A percentile compares a stretch with the other conserved stretches of the same genome.
These are phyloP conservation scores for Pelargonium citronellum DNA, from an alignment of 441 rosid species.

Conservation along the genomic window DNA sequence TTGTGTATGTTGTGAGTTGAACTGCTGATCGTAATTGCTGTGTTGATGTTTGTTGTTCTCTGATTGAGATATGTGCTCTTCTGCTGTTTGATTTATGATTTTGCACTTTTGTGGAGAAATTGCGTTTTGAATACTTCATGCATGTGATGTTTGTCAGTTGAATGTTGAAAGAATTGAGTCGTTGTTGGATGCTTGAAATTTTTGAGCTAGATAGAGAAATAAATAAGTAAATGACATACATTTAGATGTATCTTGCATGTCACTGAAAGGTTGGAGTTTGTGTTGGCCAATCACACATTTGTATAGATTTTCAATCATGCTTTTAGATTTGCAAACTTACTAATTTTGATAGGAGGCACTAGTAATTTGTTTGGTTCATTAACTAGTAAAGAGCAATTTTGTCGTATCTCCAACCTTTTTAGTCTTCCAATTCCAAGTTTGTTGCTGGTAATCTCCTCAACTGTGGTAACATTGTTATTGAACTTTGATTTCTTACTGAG, in stretches of 20 bases:
- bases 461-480: not conserved
- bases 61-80: slow-evolving; percentile 1
- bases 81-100: not conserved
- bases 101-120: not conserved
- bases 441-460: not conserved
- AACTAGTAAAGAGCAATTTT: not conserved
- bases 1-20: not conserved
- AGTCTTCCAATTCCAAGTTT: not conserved
- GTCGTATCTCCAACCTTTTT: not conserved
- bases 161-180: not conserved
- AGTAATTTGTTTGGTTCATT: not conserved
- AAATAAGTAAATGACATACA: not conserved
- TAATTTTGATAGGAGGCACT: not conserved
- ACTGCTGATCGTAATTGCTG: not conserved
- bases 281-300: slow-evolving; percentile 2
- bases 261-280: not conserved
- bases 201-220: slow-evolving; percentile 2
- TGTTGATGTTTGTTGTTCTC: not conserved
- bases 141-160: not conserved
- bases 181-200: not conserved
- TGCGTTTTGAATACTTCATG: not conserved
- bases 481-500: too few relatives aligned
- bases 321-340: not conserved
- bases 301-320: not conserved
- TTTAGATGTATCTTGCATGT: not conserved